Conservation (phyloP, 2,329 filamentous ascomycete genomes). For the Ophiocordyceps australis region DNA sequence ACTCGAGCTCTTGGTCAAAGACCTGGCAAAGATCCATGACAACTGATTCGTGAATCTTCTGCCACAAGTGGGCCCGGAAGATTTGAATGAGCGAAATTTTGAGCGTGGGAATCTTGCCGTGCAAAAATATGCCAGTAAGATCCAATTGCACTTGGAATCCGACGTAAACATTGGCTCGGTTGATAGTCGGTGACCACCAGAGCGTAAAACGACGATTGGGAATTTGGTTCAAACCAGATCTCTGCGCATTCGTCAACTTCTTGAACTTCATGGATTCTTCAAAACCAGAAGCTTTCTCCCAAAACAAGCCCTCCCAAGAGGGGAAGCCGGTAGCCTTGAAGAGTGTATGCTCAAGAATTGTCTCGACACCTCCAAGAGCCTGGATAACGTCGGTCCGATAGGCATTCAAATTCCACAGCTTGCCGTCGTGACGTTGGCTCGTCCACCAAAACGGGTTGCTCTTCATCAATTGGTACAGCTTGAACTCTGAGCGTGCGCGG, state of each 20-base stretch:
- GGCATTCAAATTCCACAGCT: conserved; percentile 91
- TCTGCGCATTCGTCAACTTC: conserved; percentile 92
- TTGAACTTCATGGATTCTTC: conserved; percentile 84
- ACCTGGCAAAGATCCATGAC: conserved; percentile 99
- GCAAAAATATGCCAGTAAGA: conserved; percentile 94
- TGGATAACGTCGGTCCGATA: conserved; percentile 96
- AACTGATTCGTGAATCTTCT: conserved; percentile 97
- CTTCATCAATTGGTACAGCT: conserved; percentile 97
- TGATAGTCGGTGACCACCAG: conserved; percentile 93
- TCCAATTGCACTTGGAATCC: conserved; percentile 99
- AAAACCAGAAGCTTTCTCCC: conserved; percentile 51
- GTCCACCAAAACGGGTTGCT: conserved; percentile 99
- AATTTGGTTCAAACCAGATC: conserved; percentile 94
- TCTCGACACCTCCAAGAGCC: conserved; percentile 88
- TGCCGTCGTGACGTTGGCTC: conserved; percentile 89
- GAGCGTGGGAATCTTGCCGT: conserved; percentile 94
- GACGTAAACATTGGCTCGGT: conserved; percentile 92
- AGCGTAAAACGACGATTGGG: conserved; percentile 95
- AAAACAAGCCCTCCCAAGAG: conserved; percentile 92
- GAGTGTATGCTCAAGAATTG: conserved; percentile 87
- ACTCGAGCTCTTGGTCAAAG: conserved; percentile 92
- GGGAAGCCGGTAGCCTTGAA: conserved; percentile 97
- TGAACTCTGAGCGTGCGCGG: conserved; percentile 88
- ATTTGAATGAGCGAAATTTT: conserved; percentile 99
- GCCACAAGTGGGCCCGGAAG: conserved; percentile 98